Evolutionary conservation across 129 eudicot species (phyloP), one percentile per base, ranked within the genome.

Genomic region (Lactuca saligna): DNA sequence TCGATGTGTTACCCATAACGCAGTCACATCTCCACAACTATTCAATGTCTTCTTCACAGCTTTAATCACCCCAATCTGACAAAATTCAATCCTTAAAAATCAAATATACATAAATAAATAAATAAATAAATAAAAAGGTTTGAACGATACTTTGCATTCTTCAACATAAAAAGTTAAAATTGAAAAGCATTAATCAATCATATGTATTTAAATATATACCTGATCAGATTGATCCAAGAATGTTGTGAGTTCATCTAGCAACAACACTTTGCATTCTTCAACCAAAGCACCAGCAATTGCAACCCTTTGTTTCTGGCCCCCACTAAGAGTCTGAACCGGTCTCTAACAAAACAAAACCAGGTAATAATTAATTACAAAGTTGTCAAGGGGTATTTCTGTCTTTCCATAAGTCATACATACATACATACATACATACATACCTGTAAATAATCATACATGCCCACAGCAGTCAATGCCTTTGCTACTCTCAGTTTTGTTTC

Each of bases 221-320:
- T 91, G 97, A 76, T 91, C 97, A 13, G 67, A 81, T 78, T 86
- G 85, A 76, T 91, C 97, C 84, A 91, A 83, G 85, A 91, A 91
- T 11, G 97, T 88, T 14, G 97, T 91, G 71, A 91, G 97, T 79
- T 91, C 97, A 60, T 91, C 97, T 33, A 91, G 79, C 76, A 91
- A 82, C 82, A 91, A 69, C 16, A 91, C 89, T 79, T 82, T 80
- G 74, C 97, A 91, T 55, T 88, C 74, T 70, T 91, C 89, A 13
- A 91, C 94, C 67, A 91, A 73, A 54, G 97, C 96, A 68, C 97
- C 97, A 46, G 97, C 97, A 63, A 91, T 88, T 32, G 96, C 97
- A 51, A 91, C 96, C 79, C 97, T 82, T 78, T 91, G 97, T 66
- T 91, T 91, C 84, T 91, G 97, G 76, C 97, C 97, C 54, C 97